These are phyloP conservation scores for Nannochloris sp. DNA, from an alignment of 139 green algal genomes.

Conservation along the genomic window DNA sequence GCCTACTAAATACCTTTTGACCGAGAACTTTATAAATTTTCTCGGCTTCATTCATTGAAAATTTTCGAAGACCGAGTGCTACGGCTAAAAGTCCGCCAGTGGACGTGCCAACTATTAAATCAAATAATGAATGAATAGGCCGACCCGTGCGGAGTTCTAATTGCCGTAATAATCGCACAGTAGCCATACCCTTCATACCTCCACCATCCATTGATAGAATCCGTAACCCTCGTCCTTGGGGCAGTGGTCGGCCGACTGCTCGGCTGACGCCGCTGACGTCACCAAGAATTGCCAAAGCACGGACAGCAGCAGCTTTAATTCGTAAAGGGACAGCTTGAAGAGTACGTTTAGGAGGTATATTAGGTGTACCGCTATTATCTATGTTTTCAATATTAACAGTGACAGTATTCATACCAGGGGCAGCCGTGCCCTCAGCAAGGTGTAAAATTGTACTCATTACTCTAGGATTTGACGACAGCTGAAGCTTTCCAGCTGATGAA, in stretches of 20 bases:
- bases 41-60: constrained; percentile 73
- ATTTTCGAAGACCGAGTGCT: constrained; percentile 57
- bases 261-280: constrained; percentile 46
- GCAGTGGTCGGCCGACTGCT: constrained; percentile 39
- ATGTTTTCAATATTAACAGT: too few relatives aligned
- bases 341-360: too few relatives aligned
- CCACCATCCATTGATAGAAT: constrained; percentile 90
- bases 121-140: constrained; percentile 77
- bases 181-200: constrained; percentile 84
- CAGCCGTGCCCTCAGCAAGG: background rate
- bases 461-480: background rate
- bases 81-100: constrained; percentile 85
- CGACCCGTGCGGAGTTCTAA: constrained; percentile 51
- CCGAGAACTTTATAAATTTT: constrained; percentile 76
- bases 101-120: constrained; percentile 79
- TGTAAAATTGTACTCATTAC: background rate
- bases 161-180: constrained; percentile 61
- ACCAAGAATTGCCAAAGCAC: constrained; percentile 70
- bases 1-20: constrained; percentile 50
- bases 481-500: background rate
- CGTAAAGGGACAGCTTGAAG: background rate
- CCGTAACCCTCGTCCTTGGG: constrained; percentile 69
- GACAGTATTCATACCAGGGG: background rate
- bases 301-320: constrained; percentile 31
- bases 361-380: too few relatives aligned